Conservation (phyloP, 2,329 filamentous ascomycete genomes). For the Emericellopsis cladophorae region DNA sequence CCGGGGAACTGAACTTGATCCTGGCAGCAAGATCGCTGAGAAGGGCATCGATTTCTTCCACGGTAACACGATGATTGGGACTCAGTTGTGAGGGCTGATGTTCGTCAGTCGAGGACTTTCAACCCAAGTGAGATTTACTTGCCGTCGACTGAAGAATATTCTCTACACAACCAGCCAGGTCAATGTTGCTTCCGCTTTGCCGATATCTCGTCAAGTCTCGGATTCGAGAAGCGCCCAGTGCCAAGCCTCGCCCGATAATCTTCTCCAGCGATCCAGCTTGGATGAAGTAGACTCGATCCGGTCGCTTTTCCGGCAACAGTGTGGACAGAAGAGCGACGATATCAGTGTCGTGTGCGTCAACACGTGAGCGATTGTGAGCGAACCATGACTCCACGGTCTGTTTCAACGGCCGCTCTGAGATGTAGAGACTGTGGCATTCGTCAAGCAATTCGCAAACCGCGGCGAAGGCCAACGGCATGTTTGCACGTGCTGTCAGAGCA, state of each 20-base stretch:
- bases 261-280: slow-evolving; percentile 48
- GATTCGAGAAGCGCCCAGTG: slow-evolving; percentile 48
- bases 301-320: slow-evolving; percentile 62
- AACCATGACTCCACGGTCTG: slow-evolving; percentile 55
- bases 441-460: slow-evolving; percentile 65
- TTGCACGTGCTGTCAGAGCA: background rate
- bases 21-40: slow-evolving; percentile 55
- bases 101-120: slow-evolving; percentile 6
- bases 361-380: slow-evolving; percentile 38
- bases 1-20: slow-evolving; percentile 58
- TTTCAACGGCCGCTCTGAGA: slow-evolving; percentile 17
- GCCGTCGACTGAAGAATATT: slow-evolving; percentile 49
- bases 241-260: slow-evolving; percentile 55
- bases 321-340: slow-evolving; percentile 58
- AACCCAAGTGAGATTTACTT: slow-evolving; percentile 10
- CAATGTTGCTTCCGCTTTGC: slow-evolving; percentile 40
- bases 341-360: slow-evolving; percentile 45
- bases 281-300: slow-evolving; percentile 66
- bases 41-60: slow-evolving; percentile 60
- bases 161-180: slow-evolving; percentile 63
- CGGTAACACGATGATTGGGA: slow-evolving; percentile 31
- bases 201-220: slow-evolving; percentile 51
- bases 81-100: slow-evolving; percentile 30
- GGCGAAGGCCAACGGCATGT: slow-evolving; percentile 47
- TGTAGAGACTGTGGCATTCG: slow-evolving; percentile 38